These are phyloP conservation scores for Trichoderma endophyticum DNA, from an alignment of 2,329 filamentous ascomycete species.

Conservation along the genomic window DNA sequence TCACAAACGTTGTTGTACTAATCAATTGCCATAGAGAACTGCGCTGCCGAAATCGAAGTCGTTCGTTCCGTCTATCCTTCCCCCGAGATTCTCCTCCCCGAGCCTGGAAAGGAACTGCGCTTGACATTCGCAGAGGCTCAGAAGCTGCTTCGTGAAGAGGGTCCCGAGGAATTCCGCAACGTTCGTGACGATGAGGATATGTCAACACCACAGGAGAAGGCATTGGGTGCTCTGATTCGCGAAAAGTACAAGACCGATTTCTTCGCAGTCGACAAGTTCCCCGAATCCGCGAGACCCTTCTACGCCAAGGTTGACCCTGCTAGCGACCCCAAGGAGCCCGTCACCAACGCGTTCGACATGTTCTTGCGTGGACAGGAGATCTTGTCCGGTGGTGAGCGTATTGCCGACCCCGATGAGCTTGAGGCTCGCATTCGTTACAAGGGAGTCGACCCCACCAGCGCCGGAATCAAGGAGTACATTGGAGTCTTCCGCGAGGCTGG, in stretches of 20 bases:
- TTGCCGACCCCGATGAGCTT: conserved; percentile 74
- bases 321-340: conserved; percentile 59
- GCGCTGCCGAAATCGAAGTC: conserved; percentile 68
- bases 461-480: conserved; percentile 85
- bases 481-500: conserved; percentile 77
- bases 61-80: conserved; percentile 73
- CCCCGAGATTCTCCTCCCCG: conserved; percentile 72
- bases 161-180: conserved; percentile 62
- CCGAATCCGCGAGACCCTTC: conserved; percentile 80
- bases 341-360: conserved; percentile 73
- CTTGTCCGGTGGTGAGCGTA: conserved; percentile 85
- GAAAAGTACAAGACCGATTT: conserved; percentile 93
- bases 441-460: conserved; percentile 72
- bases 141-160: conserved; percentile 71
- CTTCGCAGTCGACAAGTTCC: conserved; percentile 96
- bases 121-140: conserved; percentile 77
- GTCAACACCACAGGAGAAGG: conserved; percentile 78
- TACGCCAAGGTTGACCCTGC: conserved; percentile 79
- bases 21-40: conserved; percentile 44
- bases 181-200: conserved; percentile 76
- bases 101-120: conserved; percentile 69
- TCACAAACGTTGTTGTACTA: background rate
- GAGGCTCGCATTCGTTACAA: conserved; percentile 73
- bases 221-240: conserved; percentile 80
- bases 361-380: conserved; percentile 94